phyloP scores from a whole-genome alignment of 129 eudicot genomes.

The Lactuca sativa region DNA sequence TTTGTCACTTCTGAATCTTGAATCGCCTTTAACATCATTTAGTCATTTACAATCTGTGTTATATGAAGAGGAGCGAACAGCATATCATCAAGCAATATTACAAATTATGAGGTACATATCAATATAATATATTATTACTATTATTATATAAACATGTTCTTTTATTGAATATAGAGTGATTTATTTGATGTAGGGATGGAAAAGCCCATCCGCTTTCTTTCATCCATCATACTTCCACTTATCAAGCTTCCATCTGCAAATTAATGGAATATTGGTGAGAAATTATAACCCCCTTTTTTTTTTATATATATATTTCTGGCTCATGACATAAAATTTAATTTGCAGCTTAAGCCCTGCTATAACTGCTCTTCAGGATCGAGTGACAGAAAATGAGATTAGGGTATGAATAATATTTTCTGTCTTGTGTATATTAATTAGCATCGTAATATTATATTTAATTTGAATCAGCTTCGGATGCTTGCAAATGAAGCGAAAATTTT shows the following conservation, averaged over 20 bases:
- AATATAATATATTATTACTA: conserved; percentile 6
- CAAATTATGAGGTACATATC: conserved; percentile 66
- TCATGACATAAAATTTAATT: background rate
- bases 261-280: conserved; percentile 94
- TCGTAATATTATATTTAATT: background rate
- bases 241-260: conserved; percentile 98
- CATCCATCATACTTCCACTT: conserved; percentile 94
- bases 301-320: too few species aligned
- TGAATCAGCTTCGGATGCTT: conserved; percentile 65
- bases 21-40: conserved; percentile 74
- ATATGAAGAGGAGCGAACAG: conserved; percentile 82
- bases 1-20: conserved; percentile 60
- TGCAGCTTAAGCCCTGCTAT: conserved; percentile 95
- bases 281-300: background rate
- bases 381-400: conserved; percentile 88
- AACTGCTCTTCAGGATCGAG: conserved; percentile 72
- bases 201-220: conserved; percentile 89
- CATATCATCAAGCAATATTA: conserved; percentile 72
- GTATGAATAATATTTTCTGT: conserved; percentile 36
- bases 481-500: conserved; percentile 76
- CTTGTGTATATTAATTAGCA: conserved; percentile 10
- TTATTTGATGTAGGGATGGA: conserved; percentile 61
- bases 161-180: conserved; percentile 6
- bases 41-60: conserved; percentile 71
- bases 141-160: background rate